Conservation (phyloP, 306 rosid genomes). For the Inga laurina region DNA sequence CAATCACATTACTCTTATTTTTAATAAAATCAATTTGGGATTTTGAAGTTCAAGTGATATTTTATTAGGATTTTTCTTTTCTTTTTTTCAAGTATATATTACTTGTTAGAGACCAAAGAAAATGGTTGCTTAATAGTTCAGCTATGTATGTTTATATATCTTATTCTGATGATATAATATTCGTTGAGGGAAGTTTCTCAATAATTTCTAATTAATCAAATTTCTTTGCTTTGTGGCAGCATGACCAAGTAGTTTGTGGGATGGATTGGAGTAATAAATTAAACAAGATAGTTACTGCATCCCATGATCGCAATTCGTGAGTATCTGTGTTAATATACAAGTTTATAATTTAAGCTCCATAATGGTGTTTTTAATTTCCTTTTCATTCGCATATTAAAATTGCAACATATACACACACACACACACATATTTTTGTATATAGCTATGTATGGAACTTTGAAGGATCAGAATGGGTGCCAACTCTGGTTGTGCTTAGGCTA, state of each 20-base stretch:
- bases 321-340: constrained; percentile 35
- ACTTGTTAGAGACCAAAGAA: background rate
- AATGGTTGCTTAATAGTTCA: background rate
- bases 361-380: background rate
- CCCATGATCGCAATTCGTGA: constrained; percentile 98
- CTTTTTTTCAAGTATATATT: background rate
- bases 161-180: background rate
- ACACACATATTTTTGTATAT: background rate
- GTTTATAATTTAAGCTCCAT: background rate
- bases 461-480: constrained; percentile 93
- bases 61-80: no score
- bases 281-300: constrained; percentile 90
- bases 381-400: background rate
- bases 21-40: no score
- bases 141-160: background rate
- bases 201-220: constrained; percentile 20
- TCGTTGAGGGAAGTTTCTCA: constrained; percentile 23
- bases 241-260: constrained; percentile 91
- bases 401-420: background rate
- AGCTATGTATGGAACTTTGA: constrained; percentile 98
- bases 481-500: constrained; percentile 88
- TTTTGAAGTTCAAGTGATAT: no score
- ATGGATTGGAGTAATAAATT: constrained; percentile 89
- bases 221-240: constrained; percentile 51
- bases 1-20: no score